Conservation (phyloP, 345 rosid species). For the Populus deltoides region DNA sequence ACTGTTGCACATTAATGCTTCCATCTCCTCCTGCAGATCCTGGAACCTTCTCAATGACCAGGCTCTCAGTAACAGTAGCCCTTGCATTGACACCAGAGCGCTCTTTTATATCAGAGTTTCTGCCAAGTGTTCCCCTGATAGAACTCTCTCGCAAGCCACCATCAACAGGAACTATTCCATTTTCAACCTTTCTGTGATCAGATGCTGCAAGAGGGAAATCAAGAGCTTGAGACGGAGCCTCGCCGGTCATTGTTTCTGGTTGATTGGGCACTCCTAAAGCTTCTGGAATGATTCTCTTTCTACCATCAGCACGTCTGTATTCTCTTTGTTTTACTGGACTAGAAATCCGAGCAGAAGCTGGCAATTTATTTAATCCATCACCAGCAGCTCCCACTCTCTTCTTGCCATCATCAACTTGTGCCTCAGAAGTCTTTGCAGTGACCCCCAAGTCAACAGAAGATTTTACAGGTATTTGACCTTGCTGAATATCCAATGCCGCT, state of each 20-base stretch:
- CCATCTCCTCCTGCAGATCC: slow-evolving; percentile 52
- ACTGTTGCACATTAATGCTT: slow-evolving; percentile 51
- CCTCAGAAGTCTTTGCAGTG: slow-evolving; percentile 46
- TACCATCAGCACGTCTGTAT: slow-evolving; percentile 93
- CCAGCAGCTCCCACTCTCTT: slow-evolving; percentile 39
- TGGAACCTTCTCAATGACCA: slow-evolving; percentile 82
- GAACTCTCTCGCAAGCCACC: slow-evolving; percentile 40
- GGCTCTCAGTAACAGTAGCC: slow-evolving; percentile 67
- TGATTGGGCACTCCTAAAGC: slow-evolving; percentile 79
- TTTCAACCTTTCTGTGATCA: slow-evolving; percentile 45
- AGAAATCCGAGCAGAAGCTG: slow-evolving; percentile 47
- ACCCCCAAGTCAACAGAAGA: slow-evolving; percentile 47
- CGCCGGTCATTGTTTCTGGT: slow-evolving; percentile 46
- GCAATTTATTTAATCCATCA: slow-evolving; percentile 55
- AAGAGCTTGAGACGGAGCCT: slow-evolving; percentile 33
- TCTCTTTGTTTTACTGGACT: slow-evolving; percentile 93
- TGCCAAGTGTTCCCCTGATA: slow-evolving; percentile 41
- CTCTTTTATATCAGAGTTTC: slow-evolving; percentile 61
- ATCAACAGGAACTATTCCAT: slow-evolving; percentile 43
- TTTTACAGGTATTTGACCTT: slow-evolving; percentile 50
- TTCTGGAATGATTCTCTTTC: slow-evolving; percentile 98
- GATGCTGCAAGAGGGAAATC: slow-evolving; percentile 41
- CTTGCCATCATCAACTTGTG: slow-evolving; percentile 54
- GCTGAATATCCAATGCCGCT: slow-evolving; percentile 53
- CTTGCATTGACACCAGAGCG: slow-evolving; percentile 75